Base-by-base conservation (phyloP, 371 early-diverging fungal genomes). In the Enterocytospora artemiae region DNA sequence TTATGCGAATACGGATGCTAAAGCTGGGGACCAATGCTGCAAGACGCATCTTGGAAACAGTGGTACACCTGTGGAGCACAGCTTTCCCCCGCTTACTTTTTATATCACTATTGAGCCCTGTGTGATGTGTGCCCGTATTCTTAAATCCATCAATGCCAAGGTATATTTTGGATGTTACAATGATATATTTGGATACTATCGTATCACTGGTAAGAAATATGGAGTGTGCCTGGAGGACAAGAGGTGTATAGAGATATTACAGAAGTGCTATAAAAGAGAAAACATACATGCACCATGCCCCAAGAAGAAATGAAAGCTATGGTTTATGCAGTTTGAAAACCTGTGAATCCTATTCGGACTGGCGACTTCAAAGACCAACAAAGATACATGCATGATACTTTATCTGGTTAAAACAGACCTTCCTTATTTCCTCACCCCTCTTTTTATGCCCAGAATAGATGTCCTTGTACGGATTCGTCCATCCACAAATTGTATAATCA, bases 41-140 rank as follows among this genome's bases (percentile, higher is more conserved):
- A 81, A 89, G 32, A 88, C 84, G 36, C 91, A 88, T 0, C 88
- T 91, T 30, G 88, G 90, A 69, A 69, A 81, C 16, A 59, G 48
- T 27, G 20, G 24, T 20, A 51, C 25, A 48, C 33, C 1, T 53
- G 24, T 28, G 37, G 45, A 33, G 16, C 25, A 20, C 4, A 32
- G 44, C 12, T 52, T 36, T 1, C n/a, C 22, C 16, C 52, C 66
- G 24, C 28, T 67, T 4, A 60, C 84, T 65, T 74, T 95, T 28
- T 95, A 90, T 76, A 90, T 96, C 9, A 94, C 97, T 0, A 90
- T 96, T 0, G 96, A 95, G 76, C 96, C 97, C 1, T 96, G 97
- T 75, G 82, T 95, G 1, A 96, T 95, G 97, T 96, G 95, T 65
- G 88, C 90, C 1, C 84, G 89, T 41, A 90, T 93, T 2, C 71